Evolutionary conservation across 345 rosid species (phyloP), one percentile per base, ranked within the genome.

Genomic region (Balakata baccata): DNA sequence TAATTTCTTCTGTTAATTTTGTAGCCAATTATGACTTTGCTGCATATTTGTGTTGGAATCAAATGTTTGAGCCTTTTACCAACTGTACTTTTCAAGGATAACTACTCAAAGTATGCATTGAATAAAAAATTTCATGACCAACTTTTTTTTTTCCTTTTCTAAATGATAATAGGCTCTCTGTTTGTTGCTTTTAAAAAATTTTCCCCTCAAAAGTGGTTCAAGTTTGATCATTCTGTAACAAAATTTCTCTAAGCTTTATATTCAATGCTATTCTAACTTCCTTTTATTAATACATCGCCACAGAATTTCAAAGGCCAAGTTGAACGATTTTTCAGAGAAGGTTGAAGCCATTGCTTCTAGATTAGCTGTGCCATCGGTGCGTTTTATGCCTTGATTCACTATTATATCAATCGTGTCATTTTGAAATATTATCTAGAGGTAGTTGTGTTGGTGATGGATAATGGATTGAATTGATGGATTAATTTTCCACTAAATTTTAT

Each of bases 311-410:
- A 90, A 89, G 79, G 90, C 89, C 25, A 84, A 79, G 82, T 68
- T 88, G 78, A 94, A 88, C 85, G 96, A 90, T 16, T 94, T 90
- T 79, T 87, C 92, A 23, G 89, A 90, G 79, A 87, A 84, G 86
- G 85, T 92, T 74, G 94, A 94, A 83, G 86, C 80, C 23, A 76
- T 94, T 82, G 96, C 93, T 78, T 86, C 92, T 49, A 85, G 37
- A 53, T 68, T 94, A 66, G 84, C 84, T 77, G 73, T 83, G 50
- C 80, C 84, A 70, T 60, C 75, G 83, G 97, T 89, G 72, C 61
- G 88, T 83, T 54, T 4, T 51, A 37, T 66, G 50, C 34, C 66
- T 61, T 52, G 8, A 13, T 5, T 39, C 29, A 13, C 0, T 57
- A 0, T 54, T 22, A 7, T 3, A 49, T 59, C 1, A 12, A 60